Percentiles rank a stretch among this genome's conserved stretches.
Conservation (phyloP, 371 early-diverging fungal genomes). For the Scutellospora calospora region DNA sequence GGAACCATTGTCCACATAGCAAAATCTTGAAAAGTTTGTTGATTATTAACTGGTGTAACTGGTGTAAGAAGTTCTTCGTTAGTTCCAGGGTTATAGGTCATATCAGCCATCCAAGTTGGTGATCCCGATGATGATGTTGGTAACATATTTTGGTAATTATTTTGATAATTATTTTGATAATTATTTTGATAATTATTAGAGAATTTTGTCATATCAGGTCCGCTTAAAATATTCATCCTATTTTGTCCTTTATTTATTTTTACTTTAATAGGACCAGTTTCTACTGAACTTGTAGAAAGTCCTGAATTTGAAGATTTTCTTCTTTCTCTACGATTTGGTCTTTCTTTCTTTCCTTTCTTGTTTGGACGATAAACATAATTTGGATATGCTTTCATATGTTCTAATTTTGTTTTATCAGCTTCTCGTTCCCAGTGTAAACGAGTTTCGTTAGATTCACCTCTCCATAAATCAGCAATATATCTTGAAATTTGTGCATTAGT, state of each 20-base stretch:
- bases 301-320: neutral
- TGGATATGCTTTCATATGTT: conserved; percentile 39
- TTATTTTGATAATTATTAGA: neutral
- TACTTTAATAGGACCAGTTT: conserved; percentile 13
- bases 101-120: neutral
- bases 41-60: neutral
- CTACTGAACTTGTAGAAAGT: neutral
- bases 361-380: conserved; percentile 39
- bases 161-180: no score
- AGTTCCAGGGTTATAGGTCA: neutral
- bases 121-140: neutral
- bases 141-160: neutral
- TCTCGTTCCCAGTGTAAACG: conserved; percentile 28
- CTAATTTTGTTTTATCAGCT: conserved; percentile 29
- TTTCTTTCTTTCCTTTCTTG: neutral
- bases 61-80: neutral
- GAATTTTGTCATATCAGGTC: neutral
- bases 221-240: neutral
- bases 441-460: conserved; percentile 17
- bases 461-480: conserved; percentile 35
- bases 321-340: neutral
- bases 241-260: conserved; percentile 14
- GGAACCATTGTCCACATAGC: neutral
- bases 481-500: conserved; percentile 41
- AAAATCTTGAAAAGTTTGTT: neutral